Percentiles rank a stretch among this genome's conserved stretches.
Evolutionary conservation across 495 filamentous ascomycete species (phyloP).

Genomic region (Aspergillus kassunensis): DNA sequence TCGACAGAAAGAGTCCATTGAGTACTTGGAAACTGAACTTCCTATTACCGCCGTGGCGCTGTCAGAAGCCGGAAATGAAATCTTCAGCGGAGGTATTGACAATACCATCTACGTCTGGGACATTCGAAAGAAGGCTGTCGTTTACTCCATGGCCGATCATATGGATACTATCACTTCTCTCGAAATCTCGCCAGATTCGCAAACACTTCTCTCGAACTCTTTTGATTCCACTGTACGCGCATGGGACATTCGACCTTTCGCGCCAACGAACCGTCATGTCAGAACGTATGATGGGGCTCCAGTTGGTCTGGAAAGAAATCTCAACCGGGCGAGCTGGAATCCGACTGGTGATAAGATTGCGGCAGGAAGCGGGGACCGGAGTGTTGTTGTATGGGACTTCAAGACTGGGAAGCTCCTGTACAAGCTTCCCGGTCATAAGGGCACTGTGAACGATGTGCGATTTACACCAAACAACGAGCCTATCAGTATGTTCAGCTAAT

Average conservation of each 20-base stretch:
- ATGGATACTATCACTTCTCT: slow-evolving; percentile 90
- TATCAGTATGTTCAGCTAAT: slow-evolving; percentile 67
- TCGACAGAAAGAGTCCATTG: slow-evolving; percentile 80
- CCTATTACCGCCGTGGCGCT: slow-evolving; percentile 89
- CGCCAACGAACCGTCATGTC: slow-evolving; percentile 77
- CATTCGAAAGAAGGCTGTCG: slow-evolving; percentile 79
- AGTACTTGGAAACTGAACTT: slow-evolving; percentile 87
- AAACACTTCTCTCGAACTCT: slow-evolving; percentile 84
- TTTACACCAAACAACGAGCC: slow-evolving; percentile 82
- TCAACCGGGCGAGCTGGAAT: slow-evolving; percentile 90
- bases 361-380: slow-evolving; percentile 86
- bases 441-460: slow-evolving; percentile 90
- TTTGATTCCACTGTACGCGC: slow-evolving; percentile 91
- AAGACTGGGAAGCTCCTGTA: slow-evolving; percentile 82
- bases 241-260: slow-evolving; percentile 96
- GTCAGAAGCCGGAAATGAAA: slow-evolving; percentile 89
- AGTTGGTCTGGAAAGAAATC: slow-evolving; percentile 83
- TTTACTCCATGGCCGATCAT: slow-evolving; percentile 86
- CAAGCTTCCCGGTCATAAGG: slow-evolving; percentile 93
- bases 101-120: slow-evolving; percentile 98
- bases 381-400: slow-evolving; percentile 83
- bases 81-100: slow-evolving; percentile 93
- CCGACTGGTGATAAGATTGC: slow-evolving; percentile 79
- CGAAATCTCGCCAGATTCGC: slow-evolving; percentile 83
- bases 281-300: slow-evolving; percentile 86